Conservation (phyloP, 2,329 filamentous ascomycete genomes). For the Ophiosphaerella herpotricha region DNA sequence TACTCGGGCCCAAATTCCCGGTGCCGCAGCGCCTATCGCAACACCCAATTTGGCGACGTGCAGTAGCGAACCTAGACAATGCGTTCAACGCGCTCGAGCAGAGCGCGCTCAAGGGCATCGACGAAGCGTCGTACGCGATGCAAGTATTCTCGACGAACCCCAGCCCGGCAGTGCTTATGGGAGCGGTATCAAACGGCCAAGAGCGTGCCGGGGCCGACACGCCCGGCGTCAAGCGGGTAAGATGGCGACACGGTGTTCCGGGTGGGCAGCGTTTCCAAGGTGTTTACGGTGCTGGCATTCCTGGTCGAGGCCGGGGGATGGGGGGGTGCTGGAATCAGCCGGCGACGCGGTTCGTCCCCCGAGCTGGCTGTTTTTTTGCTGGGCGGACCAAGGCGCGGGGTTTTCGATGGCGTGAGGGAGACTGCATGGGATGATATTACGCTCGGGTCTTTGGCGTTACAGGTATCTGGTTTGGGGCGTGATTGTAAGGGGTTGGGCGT, state of each 20-base stretch:
- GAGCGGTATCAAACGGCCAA: constrained; percentile 23
- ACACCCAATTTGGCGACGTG: constrained; percentile 24
- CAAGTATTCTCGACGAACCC: constrained; percentile 31
- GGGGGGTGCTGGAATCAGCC: constrained; percentile 41
- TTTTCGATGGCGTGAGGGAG: constrained; percentile 24
- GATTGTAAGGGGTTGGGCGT: no score
- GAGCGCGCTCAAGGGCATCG: constrained; percentile 17
- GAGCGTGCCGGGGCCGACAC: constrained; percentile 17
- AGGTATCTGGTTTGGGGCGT: no score
- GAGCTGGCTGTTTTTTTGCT: constrained; percentile 21
- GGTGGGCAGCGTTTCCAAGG: constrained; percentile 49
- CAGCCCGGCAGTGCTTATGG: constrained; percentile 16
- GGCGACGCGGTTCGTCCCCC: constrained; percentile 31
- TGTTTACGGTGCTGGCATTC: constrained; percentile 47
- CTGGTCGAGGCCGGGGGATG: constrained; percentile 43
- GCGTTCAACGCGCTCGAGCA: constrained; percentile 22
- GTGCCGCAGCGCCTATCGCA: constrained; percentile 19
- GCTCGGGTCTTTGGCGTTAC: no score
- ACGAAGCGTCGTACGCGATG: constrained; percentile 24
- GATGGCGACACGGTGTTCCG: constrained; percentile 52
- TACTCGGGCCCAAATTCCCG: constrained; percentile 28
- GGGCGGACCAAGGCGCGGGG: constrained; percentile 10
- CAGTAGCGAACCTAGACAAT: constrained; percentile 21
- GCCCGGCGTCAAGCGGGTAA: constrained; percentile 18
- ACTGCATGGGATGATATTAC: no score